Evolutionary conservation across 148 eudicot species (phyloP).

Genomic region (Nepenthes gracilis): DNA sequence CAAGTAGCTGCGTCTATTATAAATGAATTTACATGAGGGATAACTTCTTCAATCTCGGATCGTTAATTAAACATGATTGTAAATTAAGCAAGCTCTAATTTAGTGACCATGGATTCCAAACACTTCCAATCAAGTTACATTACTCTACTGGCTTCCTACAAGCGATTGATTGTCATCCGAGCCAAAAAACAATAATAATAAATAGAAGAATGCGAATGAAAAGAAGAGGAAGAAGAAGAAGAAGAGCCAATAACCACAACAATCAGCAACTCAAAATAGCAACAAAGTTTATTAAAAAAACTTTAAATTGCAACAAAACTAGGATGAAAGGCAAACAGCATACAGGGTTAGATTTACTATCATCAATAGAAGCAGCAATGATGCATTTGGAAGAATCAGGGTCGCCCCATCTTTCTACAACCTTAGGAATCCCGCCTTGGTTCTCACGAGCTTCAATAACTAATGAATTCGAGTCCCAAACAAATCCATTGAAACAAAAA

Average conservation of each 20-base stretch:
- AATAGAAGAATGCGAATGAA: not conserved
- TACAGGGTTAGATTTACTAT: slow-evolving; percentile 63
- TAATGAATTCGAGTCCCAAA: slow-evolving; percentile 8
- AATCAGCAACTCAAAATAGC: not conserved
- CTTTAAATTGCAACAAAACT: not conserved
- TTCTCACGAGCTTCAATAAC: slow-evolving; percentile 76
- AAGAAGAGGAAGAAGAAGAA: not conserved
- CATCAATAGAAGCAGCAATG: slow-evolving; percentile 58
- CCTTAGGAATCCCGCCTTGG: slow-evolving; percentile 48
- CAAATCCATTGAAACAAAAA: not conserved
- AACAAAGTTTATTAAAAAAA: slow-evolving; percentile 1
- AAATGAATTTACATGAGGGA: too few relatives aligned
- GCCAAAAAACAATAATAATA: not conserved
- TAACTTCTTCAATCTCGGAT: too few relatives aligned
- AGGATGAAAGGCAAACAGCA: slow-evolving; percentile 1
- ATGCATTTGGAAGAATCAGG: slow-evolving; percentile 63
- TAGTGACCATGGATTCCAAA: too few relatives aligned
- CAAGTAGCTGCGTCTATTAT: too few relatives aligned
- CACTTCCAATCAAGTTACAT: too few relatives aligned
- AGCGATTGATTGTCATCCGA: too few relatives aligned
- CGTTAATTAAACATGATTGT: too few relatives aligned
- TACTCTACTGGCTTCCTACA: too few relatives aligned
- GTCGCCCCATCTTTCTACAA: slow-evolving; percentile 89
- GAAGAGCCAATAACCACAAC: not conserved
- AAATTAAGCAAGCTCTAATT: too few relatives aligned